Evolutionary conservation across 202 grass and related monocot genomes (phyloP), one percentile per base, ranked within the genome.

Genomic region (Setaria viridis): DNA sequence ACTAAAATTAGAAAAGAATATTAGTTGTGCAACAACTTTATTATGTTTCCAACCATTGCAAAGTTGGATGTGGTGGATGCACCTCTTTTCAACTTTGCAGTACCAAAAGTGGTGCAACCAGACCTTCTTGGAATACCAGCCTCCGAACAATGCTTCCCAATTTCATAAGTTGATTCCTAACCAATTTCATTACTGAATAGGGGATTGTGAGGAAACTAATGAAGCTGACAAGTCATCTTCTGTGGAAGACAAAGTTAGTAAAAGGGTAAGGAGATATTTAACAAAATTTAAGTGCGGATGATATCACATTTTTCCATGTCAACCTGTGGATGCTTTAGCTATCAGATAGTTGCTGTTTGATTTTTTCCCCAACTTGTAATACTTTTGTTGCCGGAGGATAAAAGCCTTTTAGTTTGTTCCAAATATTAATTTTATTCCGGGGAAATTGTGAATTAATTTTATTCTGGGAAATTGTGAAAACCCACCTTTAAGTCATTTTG

Each of bases 251-350:
- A 7, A 51, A 16, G 21, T 1, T 62, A 46, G 19, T 43, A 62
- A 77, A 77, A 77, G 20, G 20, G 74, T 77, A 77, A 41, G 49
- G 32, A 11, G 50, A 56, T 75, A 32, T 32, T 75, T 37, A n/a
- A 34, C 32, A 0, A 11, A 56, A 51, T 73, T 51, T 3, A 25
- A n/a, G 3, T 42, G 39, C 3, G 17, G 2, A 41, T 69, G 17
- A 3, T 69, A 20, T 43, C 6, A 9, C 7, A 8, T 19, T 68
- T 43, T 43, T 1, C 4, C 32, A 43, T 42, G 39, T 10, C 37
- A 69, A 11, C 65, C n/a, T 69, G 8, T 34, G 30, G 62, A 64
- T 64, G 30, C 30, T 67, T 67, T 0, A 3, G 14, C 16, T 19
- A 41, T 39, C 3, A 5, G 14, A 67, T 25, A 25, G 25, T 25